A percentile compares a stretch with the other conserved stretches of the same genome.
Conservation (phyloP, 768 basidiomycete species). For the Russula sp. region DNA sequence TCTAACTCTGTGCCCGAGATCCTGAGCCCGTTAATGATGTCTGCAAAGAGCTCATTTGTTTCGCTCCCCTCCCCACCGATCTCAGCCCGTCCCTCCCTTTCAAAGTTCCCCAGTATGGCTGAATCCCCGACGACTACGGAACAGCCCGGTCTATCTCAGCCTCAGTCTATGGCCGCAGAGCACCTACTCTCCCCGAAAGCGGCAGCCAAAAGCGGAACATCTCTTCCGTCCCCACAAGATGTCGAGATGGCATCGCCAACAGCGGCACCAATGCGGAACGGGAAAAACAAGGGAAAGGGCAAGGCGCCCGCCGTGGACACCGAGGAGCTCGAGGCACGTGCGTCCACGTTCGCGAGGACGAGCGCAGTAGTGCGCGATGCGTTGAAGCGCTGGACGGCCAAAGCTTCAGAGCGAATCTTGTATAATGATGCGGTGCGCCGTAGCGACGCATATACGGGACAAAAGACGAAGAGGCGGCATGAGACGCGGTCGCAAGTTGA, state of each 20-base stretch:
- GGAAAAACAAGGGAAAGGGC: slow-evolving; percentile 24
- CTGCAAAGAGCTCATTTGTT: slow-evolving; percentile 18
- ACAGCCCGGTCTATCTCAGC: slow-evolving; percentile 4
- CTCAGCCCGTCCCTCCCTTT: slow-evolving; percentile 20
- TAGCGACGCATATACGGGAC: slow-evolving; percentile 60
- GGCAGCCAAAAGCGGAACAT: not conserved
- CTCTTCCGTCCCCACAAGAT: slow-evolving; percentile 17
- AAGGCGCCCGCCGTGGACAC: slow-evolving; percentile 12
- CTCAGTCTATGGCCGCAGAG: not conserved
- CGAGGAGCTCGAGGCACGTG: slow-evolving; percentile 18
- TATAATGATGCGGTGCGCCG: slow-evolving; percentile 52
- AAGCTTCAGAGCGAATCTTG: slow-evolving; percentile 21
- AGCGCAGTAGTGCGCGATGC: slow-evolving; percentile 10
- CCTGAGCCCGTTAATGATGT: slow-evolving; percentile 33
- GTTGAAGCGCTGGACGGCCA: slow-evolving; percentile 22
- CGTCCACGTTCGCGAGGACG: slow-evolving; percentile 12
- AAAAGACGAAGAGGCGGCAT: slow-evolving; percentile 37
- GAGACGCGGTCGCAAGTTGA: slow-evolving; percentile 21
- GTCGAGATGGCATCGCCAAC: slow-evolving; percentile 26
- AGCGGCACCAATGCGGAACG: slow-evolving; percentile 8
- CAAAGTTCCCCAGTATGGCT: slow-evolving; percentile 10
- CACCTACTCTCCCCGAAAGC: not conserved
- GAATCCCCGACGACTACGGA: slow-evolving; percentile 9
- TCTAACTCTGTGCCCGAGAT: slow-evolving; percentile 29
- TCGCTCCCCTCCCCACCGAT: slow-evolving; percentile 26